Evolutionary conservation across 352 stramenopile genomes (phyloP), one percentile per base, ranked within the genome.

Genomic region (Phytophthora boehmeriae): DNA sequence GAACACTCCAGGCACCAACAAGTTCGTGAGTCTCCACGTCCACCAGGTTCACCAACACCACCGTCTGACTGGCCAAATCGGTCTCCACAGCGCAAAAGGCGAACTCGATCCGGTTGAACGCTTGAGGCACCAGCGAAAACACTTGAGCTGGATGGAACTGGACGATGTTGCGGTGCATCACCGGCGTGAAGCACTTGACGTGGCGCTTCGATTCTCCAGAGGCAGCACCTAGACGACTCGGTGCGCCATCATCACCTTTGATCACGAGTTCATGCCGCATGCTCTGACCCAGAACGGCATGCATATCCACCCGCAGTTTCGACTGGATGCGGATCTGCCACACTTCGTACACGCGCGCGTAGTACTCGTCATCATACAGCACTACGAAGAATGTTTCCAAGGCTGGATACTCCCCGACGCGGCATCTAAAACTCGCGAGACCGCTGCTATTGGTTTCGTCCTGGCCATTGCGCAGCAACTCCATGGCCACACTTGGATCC

Each of bases 381-480:
- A 97, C 71, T 2, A 98, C 58, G 67, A 95, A 97, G 68, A 98
- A 98, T 36, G 86, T 78, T 38, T 95, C 89, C 9, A 92, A 67
- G n/a, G 70, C 75, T 11, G 93, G 93, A 64, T 97, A 97, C 35
- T 83, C 73, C 5, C 78, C 83, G 0, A 93, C 77, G 27, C 93
- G 83, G 65, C 95, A 98, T 67, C 97, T 97, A 54, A 98, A 64
- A 44, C 66, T 47, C 45, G 58, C 66, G 14, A 73, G 19, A 0
- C 52, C 39, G 43, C 46, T 65, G 39, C 60, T 62, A 45, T 38
- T 25, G 19, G 42, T n/a, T 34, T 63, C 52, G 42, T 71, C 50
- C 36, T 62, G 48, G 8, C 61, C 57, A 25, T 65, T 59, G 1
- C 59, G 56, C 22, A 70, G 25, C 34, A 60, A 35, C 32, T 90